Conservation (phyloP, 768 basidiomycete species). For the Termitomyces eurrhizus region DNA sequence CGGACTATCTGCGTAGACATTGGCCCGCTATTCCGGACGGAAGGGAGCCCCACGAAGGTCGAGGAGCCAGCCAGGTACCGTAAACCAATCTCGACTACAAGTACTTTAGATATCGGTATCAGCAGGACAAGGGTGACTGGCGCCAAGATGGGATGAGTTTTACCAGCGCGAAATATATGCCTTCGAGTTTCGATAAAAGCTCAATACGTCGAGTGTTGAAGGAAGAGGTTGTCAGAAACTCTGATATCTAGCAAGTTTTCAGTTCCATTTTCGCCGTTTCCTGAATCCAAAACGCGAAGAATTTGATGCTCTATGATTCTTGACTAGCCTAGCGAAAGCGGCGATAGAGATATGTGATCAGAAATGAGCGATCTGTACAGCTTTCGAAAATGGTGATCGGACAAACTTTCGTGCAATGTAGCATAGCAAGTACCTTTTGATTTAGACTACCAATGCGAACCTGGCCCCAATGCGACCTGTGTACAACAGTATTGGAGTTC, state of each 20-base stretch:
- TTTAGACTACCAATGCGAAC: neutral
- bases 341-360: neutral
- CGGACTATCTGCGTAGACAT: neutral
- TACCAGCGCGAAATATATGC: slow-evolving; percentile 2
- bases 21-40: neutral
- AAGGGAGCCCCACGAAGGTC: slow-evolving; percentile 1
- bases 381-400: neutral
- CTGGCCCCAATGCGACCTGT: neutral
- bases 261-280: neutral
- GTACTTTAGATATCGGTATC: slow-evolving; percentile 2
- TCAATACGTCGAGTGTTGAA: neutral
- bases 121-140: slow-evolving; percentile 7
- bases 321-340: neutral
- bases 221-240: neutral
- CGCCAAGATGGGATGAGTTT: slow-evolving; percentile 38
- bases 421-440: neutral
- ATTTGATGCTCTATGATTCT: neutral
- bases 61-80: slow-evolving; percentile 10
- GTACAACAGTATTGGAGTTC: neutral
- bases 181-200: neutral
- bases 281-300: neutral
- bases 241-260: neutral
- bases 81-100: slow-evolving; percentile 13
- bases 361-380: neutral
- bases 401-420: neutral